phyloP scores from a whole-genome alignment of 108 stramenopile species.

The Bacterosira constricta region DNA sequence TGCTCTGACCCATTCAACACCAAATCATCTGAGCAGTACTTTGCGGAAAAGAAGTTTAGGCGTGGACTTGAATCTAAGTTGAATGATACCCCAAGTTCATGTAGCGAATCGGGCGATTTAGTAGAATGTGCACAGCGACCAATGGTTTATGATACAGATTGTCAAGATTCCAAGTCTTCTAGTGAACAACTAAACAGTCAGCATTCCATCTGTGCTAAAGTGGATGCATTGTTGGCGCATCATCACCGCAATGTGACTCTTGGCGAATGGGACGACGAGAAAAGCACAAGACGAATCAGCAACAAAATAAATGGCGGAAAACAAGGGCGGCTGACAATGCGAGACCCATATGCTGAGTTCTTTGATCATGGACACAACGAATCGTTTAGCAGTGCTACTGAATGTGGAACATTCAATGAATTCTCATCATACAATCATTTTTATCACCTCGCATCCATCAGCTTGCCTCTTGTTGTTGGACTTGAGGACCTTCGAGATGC shows the following conservation, averaged over 20 bases:
- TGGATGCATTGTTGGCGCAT: constrained; percentile 13
- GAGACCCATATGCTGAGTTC: constrained; percentile 83
- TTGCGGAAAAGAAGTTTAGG: constrained; percentile 27
- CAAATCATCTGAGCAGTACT: constrained; percentile 23
- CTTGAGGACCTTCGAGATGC: constrained; percentile 30
- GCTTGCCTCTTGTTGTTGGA: constrained; percentile 23
- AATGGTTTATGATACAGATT: neutral
- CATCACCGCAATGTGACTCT: constrained; percentile 14
- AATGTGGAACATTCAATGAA: constrained; percentile 30
- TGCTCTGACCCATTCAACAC: constrained; percentile 20
- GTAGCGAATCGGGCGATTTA: neutral
- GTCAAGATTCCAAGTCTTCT: neutral
- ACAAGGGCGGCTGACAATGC: constrained; percentile 22
- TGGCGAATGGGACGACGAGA: neutral
- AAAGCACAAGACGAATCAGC: constrained; percentile 17
- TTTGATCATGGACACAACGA: constrained; percentile 71
- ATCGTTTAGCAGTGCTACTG: neutral
- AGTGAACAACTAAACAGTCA: neutral
- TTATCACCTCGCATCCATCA: neutral
- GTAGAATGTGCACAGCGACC: neutral
- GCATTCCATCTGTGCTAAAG: neutral
- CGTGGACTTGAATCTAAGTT: constrained; percentile 9
- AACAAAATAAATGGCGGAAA: constrained; percentile 4
- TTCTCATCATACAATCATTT: constrained; percentile 8
- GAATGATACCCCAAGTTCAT: neutral